These are phyloP conservation scores for Globisporangium cystogenes DNA, from an alignment of 352 stramenopile genomes.

Conservation along the genomic window DNA sequence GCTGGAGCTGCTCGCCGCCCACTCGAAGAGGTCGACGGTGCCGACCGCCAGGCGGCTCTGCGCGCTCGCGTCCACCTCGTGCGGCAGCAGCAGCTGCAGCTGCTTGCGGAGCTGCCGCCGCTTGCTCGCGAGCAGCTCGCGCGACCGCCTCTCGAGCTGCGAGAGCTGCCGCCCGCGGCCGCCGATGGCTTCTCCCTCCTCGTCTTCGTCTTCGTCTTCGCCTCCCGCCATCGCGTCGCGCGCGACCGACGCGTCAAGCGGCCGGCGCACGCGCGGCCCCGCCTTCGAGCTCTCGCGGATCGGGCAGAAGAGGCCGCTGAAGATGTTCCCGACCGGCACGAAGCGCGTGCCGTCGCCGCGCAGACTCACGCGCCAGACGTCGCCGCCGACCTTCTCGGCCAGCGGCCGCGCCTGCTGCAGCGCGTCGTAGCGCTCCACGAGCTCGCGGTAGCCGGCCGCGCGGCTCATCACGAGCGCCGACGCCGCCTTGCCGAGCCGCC, in stretches of 20 bases:
- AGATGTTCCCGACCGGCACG: constrained; percentile 91
- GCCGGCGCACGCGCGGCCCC: constrained; percentile 46
- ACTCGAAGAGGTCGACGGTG: constrained; percentile 66
- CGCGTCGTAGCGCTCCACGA: constrained; percentile 87
- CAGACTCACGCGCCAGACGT: constrained; percentile 90
- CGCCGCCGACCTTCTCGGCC: constrained; percentile 79
- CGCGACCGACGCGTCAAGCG: constrained; percentile 31
- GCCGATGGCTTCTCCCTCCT: constrained; percentile 7
- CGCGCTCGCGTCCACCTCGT: constrained; percentile 50
- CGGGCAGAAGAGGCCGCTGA: constrained; percentile 88
- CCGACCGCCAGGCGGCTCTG: constrained; percentile 45
- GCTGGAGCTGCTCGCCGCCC: constrained; percentile 25
- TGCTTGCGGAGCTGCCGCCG: constrained; percentile 68
- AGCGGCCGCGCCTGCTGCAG: constrained; percentile 84
- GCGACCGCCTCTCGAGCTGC: constrained; percentile 46
- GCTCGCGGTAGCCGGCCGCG: constrained; percentile 78
- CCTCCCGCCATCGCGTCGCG: constrained; percentile 1
- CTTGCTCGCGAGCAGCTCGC: constrained; percentile 45
- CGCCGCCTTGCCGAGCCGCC: constrained; percentile 54
- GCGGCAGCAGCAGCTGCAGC: constrained; percentile 50
- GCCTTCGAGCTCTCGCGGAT: constrained; percentile 67
- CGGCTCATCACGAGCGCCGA: constrained; percentile 84
- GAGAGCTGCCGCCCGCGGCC: constrained; percentile 11
- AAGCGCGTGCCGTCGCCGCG: constrained; percentile 81
- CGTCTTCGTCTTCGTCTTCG: background rate